Base-by-base conservation (phyloP, 2,329 filamentous ascomycete genomes). In the Ophiocordyceps camponoti-rufipedis region DNA sequence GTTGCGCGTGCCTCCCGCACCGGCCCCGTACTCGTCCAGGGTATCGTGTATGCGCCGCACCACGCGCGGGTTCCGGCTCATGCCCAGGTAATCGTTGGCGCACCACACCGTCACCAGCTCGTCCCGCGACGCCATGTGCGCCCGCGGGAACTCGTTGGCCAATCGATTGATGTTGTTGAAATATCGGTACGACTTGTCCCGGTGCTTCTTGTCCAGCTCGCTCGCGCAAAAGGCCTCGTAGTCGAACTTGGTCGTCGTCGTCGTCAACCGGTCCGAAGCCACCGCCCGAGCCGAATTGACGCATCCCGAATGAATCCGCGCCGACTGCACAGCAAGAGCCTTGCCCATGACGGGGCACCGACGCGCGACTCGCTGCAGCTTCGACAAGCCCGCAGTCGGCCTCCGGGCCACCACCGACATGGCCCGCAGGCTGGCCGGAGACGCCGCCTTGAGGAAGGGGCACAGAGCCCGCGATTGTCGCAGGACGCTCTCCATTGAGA, bases 81-180 rank as follows among this genome's bases (percentile, higher is more conserved):
- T 98, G 54, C 91, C 91, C 16, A 98, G 78, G 62, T 98, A 98
- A 63, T 98, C 91, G 58, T 98, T 98, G 60, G 89, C 93, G 71
- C 91, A 98, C 91, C 91, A 98, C 23, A 98, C 91, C 2, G 89
- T 94, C 47, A 98, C 91, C 45, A 78, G 78, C 53, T 95, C 86
- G 48, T 89, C 80, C 58, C 78, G 75, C 48, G 73, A 78, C 14
- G 84, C 75, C 73, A 93, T 94, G 64, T 98, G 91, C 42, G 91
- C 91, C 52, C 84, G 85, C 29, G 91, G 91, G 51, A 98, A 98
- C 52, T 96, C 86, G 67, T 91, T 85, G 53, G 91, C 91, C 49
- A 98, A 74, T 33, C 91, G 87, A 60, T 98, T 98, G 78, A 98
- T 98, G 71, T 98, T 98, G 74, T 98, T 98, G 72, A 98, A 98